These are phyloP conservation scores for Ascochyta rabiei DNA, from an alignment of 2,329 filamentous ascomycete genomes.

Conservation along the genomic window DNA sequence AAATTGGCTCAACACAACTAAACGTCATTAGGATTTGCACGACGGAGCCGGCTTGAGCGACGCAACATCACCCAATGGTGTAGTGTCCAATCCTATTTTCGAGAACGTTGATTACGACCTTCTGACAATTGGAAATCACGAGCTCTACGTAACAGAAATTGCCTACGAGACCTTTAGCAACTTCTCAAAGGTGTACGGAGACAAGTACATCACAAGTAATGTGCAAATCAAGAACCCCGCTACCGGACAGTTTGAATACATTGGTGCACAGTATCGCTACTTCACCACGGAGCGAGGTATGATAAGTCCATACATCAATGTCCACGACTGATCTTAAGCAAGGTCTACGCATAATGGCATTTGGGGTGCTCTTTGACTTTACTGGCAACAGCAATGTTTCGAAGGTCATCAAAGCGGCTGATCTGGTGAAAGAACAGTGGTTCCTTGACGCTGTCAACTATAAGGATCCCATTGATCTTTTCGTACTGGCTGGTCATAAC, in stretches of 20 bases:
- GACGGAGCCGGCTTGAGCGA: constrained; percentile 69
- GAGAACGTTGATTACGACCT: constrained; percentile 61
- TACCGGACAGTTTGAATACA: constrained; percentile 53
- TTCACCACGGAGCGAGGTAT: constrained; percentile 56
- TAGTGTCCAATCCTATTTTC: constrained; percentile 60
- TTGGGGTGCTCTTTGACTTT: constrained; percentile 58
- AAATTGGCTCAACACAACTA: background rate
- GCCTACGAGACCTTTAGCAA: constrained; percentile 66
- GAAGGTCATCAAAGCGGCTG: constrained; percentile 63
- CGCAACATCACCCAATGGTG: constrained; percentile 63
- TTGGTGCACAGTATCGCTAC: constrained; percentile 57
- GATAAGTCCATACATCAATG: background rate
- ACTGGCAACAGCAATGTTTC: constrained; percentile 65
- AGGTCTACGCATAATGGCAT: constrained; percentile 59
- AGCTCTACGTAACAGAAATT: constrained; percentile 67
- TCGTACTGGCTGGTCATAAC: constrained; percentile 69
- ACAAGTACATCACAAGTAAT: constrained; percentile 61
- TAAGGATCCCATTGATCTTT: constrained; percentile 65
- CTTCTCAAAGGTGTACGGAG: constrained; percentile 64
- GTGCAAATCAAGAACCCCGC: constrained; percentile 56
- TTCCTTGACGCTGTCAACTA: constrained; percentile 64
- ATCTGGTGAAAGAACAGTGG: constrained; percentile 62
- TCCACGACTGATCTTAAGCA: background rate
- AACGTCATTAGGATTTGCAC: constrained; percentile 61
- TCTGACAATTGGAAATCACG: constrained; percentile 66